Percentiles rank a stretch among this genome's conserved stretches.
Conservation (phyloP, 805 yeast genomes). For the Lipomyces kockii region DNA sequence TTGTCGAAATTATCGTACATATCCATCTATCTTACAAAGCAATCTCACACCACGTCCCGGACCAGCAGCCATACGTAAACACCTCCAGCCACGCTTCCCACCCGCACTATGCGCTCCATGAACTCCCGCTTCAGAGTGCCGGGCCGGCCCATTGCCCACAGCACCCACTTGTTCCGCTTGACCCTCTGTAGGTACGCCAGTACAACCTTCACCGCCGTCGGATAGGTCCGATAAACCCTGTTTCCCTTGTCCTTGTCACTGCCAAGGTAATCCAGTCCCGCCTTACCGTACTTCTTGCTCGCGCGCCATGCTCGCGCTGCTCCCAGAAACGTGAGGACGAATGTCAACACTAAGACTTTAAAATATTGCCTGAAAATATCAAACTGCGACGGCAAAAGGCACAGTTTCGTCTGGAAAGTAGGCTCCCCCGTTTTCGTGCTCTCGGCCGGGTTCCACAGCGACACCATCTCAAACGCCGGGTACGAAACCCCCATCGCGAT, state of each 20-base stretch:
- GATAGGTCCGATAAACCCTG: conserved; percentile 10
- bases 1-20: not conserved
- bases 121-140: conserved; percentile 28
- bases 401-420: conserved; percentile 37
- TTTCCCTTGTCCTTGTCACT: conserved; percentile 18
- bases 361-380: conserved; percentile 34
- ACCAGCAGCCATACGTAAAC: conserved; percentile 27
- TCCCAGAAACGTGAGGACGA: conserved; percentile 13
- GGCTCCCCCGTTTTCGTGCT: conserved; percentile 8
- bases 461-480: conserved; percentile 86
- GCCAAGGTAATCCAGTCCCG: conserved; percentile 9
- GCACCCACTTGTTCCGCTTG: conserved; percentile 13
- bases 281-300: conserved; percentile 7
- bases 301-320: not conserved
- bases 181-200: conserved; percentile 4
- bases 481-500: conserved; percentile 88
- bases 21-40: not conserved
- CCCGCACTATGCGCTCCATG: conserved; percentile 9
- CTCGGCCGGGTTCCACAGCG: conserved; percentile 50
- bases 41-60: conserved; percentile 1
- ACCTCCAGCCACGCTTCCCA: conserved; percentile 20
- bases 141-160: conserved; percentile 20
- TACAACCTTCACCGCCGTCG: conserved; percentile 10
- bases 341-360: conserved; percentile 20
- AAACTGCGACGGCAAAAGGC: conserved; percentile 38